Evolutionary conservation across 352 stramenopile species (phyloP), one percentile per base, ranked within the genome.

Genomic region (Pythium volutum): DNA sequence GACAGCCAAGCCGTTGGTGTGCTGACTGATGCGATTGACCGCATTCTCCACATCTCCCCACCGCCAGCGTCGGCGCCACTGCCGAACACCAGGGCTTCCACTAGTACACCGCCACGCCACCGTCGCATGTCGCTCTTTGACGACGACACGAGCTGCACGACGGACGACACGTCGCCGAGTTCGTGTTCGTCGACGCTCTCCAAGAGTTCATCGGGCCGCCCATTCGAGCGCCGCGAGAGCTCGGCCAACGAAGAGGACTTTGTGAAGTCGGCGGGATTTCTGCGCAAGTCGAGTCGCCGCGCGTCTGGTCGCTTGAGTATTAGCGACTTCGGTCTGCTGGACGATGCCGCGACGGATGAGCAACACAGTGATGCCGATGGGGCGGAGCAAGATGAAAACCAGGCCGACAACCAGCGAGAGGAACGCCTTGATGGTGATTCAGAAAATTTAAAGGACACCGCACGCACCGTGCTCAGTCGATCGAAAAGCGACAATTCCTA

Each of bases 281-380:
- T 93, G 7, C 77, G 77, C 7, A 76, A 79, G 25, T 75, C 55
- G 1, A 59, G 81, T 31, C 80, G 76, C 16, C 81, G 83, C 27
- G 69, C 79, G 18, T 89, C 79, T 1, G 77, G 77, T 6, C 69
- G 84, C 0, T 65, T 93, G 7, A 92, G 76, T 41, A 82, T 92
- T 18, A 89, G 72, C 43, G 85, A 95, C 55, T 88, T 92, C 67
- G 85, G 85, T 0, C 67, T 95, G 6, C 46, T 95, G 25, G 62
- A 72, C 10, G 77, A 86, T 27, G 64, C 73, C 7, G 69, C 77
- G 2, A 60, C 69, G 8, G 42, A 53, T 22, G 51, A 64, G 23
- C 41, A 43, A 12, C 43, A 52, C 8, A 65, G 70, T 18, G 20
- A 58, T 27, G 48, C 60, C 47, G 65, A 74, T n/a, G 4, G 57